Conservation (phyloP, 2,329 filamentous ascomycete genomes). For the Corinectria fuckeliana region DNA sequence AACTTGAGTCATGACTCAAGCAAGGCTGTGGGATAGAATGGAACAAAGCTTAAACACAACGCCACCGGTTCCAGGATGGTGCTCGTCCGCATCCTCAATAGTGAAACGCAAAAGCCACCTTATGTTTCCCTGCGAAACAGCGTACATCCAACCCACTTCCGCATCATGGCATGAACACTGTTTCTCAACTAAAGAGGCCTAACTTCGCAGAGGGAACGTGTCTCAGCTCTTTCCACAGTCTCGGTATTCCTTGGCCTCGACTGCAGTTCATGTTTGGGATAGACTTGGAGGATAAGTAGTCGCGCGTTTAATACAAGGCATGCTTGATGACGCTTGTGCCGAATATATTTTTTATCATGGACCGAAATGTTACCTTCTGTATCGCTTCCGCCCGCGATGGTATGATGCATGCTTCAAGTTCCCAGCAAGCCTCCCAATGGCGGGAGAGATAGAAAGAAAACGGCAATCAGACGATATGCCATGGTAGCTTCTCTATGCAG, state of each 20-base stretch:
- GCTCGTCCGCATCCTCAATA: neutral
- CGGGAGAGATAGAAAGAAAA: too few relatives aligned
- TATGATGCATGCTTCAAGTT: too few relatives aligned
- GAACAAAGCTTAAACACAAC: conserved; percentile 1
- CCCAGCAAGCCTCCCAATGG: too few relatives aligned
- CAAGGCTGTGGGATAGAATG: neutral
- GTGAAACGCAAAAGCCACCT: neutral
- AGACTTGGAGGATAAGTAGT: neutral
- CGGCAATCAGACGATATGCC: too few relatives aligned
- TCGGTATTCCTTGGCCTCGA: neutral
- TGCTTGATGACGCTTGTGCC: neutral
- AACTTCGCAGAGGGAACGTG: too few relatives aligned
- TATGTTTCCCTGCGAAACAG: neutral
- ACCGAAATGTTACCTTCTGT: too few relatives aligned
- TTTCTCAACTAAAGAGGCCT: neutral
- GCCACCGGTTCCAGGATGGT: neutral
- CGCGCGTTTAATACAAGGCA: neutral
- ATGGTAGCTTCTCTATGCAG: too few relatives aligned
- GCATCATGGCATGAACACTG: neutral
- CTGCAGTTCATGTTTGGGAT: neutral
- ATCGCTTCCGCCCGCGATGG: too few relatives aligned
- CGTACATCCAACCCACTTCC: neutral
- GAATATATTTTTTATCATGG: too few relatives aligned
- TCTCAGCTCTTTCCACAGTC: neutral
- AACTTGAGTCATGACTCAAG: neutral